Evolutionary conservation across 106 monocot species (phyloP).

Genomic region (Chionographis japonica): DNA sequence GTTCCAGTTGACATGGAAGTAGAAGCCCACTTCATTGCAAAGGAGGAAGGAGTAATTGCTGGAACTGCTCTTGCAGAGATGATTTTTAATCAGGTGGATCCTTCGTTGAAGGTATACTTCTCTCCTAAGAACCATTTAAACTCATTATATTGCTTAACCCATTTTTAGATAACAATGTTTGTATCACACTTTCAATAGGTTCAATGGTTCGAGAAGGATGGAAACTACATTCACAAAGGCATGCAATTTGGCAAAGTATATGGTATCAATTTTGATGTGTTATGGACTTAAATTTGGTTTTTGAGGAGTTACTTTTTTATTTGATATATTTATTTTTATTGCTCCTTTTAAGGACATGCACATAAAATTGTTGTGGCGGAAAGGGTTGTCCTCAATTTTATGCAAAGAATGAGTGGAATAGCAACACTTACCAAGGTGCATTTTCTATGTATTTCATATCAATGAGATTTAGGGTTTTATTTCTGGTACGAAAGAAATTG

Average conservation of each 20-base stretch:
- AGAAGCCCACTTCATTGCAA: conserved; percentile 93
- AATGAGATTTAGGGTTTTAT: background rate
- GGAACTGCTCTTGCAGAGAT: conserved; percentile 91
- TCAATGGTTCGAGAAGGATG: conserved; percentile 83
- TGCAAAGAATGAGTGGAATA: conserved; percentile 99
- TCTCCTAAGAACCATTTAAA: background rate
- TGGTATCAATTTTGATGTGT: conserved; percentile 36
- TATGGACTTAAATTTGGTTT: background rate
- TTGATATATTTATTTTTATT: conserved; percentile 11
- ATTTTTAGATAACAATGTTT: background rate
- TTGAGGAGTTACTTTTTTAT: background rate
- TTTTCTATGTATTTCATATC: background rate
- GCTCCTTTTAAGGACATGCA: conserved; percentile 53
- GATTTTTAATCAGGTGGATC: conserved; percentile 81
- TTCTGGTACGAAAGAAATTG: too few relatives aligned
- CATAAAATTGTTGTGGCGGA: conserved; percentile 87
- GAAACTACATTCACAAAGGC: conserved; percentile 66
- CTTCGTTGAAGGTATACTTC: conserved; percentile 62
- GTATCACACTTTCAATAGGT: conserved; percentile 35
- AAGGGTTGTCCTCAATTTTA: conserved; percentile 96
- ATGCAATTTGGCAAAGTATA: conserved; percentile 83
- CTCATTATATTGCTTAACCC: background rate
- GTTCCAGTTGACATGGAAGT: conserved; percentile 78
- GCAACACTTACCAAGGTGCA: conserved; percentile 97
- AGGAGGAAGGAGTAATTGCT: conserved; percentile 92